These are phyloP conservation scores for Ophiognomonia clavigignenti-juglandacearum DNA, from an alignment of 2,329 filamentous ascomycete genomes.

Conservation along the genomic window DNA sequence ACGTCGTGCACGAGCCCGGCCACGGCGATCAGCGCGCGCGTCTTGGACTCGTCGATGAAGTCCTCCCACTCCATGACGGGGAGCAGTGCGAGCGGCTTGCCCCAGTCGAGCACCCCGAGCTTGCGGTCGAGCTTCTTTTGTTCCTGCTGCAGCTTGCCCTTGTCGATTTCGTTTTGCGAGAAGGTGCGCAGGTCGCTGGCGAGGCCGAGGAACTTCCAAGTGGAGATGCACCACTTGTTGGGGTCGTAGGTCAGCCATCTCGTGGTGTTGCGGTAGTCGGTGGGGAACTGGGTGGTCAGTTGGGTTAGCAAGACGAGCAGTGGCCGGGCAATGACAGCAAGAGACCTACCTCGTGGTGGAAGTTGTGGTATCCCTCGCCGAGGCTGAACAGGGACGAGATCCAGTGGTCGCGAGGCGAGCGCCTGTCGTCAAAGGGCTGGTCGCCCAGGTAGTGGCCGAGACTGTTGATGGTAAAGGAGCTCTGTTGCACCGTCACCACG, in stretches of 20 bases:
- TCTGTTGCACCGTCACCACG: conserved; percentile 48
- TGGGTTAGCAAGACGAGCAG: not conserved
- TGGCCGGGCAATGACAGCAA: not conserved
- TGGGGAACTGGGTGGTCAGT: conserved; percentile 43
- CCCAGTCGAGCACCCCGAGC: conserved; percentile 60
- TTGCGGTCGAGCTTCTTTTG: conserved; percentile 67
- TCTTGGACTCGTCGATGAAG: conserved; percentile 72
- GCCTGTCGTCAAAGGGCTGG: conserved; percentile 67
- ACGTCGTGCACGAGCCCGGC: conserved; percentile 85
- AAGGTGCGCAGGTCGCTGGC: conserved; percentile 66
- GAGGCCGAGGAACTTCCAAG: conserved; percentile 61
- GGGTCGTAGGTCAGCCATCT: conserved; percentile 68
- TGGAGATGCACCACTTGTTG: conserved; percentile 67
- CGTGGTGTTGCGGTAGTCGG: conserved; percentile 67
- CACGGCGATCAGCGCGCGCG: conserved; percentile 69
- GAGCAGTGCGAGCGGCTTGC: conserved; percentile 52
- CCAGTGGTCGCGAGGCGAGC: conserved; percentile 64
- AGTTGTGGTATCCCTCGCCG: conserved; percentile 69
- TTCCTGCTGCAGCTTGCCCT: conserved; percentile 60
- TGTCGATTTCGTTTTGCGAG: conserved; percentile 64
- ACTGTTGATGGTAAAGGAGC: conserved; percentile 50
- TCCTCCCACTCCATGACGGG: conserved; percentile 84
- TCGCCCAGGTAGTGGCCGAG: conserved; percentile 52
- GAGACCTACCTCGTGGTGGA: conserved; percentile 54
- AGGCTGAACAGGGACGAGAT: conserved; percentile 64